phyloP scores from a whole-genome alignment of 306 rosid species.

The Hippophae tibetana region DNA sequence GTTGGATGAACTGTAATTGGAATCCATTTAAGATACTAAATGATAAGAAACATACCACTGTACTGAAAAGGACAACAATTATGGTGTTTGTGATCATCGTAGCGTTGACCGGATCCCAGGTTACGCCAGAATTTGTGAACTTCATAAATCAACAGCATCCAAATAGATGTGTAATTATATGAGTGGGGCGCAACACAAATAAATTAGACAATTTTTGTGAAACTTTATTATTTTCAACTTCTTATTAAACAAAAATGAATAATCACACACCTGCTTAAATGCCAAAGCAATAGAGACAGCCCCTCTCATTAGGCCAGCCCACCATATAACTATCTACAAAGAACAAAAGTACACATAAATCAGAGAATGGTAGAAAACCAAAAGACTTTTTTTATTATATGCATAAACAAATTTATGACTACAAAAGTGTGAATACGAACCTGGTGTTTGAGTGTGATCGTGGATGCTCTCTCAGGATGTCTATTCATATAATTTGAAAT shows the following conservation, averaged over 20 bases:
- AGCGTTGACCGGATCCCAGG: slow-evolving; percentile 56
- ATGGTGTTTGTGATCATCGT: slow-evolving; percentile 80
- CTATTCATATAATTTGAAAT: slow-evolving; percentile 52
- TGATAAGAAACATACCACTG: slow-evolving; percentile 41
- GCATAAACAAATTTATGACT: neutral
- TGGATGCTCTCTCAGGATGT: slow-evolving; percentile 26
- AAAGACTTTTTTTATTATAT: neutral
- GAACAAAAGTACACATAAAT: neutral
- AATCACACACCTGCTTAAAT: slow-evolving; percentile 56
- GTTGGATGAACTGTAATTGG: neutral
- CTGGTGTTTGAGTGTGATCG: slow-evolving; percentile 59
- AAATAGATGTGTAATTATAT: neutral
- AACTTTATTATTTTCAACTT: neutral
- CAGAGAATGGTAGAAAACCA: neutral
- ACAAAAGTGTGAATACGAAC: slow-evolving; percentile 23
- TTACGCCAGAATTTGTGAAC: slow-evolving; percentile 80
- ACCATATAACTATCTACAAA: slow-evolving; percentile 66
- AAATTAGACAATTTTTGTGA: neutral
- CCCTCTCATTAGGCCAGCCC: slow-evolving; percentile 95
- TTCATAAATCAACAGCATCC: slow-evolving; percentile 25
- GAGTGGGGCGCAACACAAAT: neutral
- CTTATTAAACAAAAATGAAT: neutral
- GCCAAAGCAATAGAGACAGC: slow-evolving; percentile 95
- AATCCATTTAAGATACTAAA: neutral
- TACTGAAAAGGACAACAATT: slow-evolving; percentile 74